Base-by-base conservation (phyloP, 768 basidiomycete genomes). In the Pulveroboletus sp. region DNA sequence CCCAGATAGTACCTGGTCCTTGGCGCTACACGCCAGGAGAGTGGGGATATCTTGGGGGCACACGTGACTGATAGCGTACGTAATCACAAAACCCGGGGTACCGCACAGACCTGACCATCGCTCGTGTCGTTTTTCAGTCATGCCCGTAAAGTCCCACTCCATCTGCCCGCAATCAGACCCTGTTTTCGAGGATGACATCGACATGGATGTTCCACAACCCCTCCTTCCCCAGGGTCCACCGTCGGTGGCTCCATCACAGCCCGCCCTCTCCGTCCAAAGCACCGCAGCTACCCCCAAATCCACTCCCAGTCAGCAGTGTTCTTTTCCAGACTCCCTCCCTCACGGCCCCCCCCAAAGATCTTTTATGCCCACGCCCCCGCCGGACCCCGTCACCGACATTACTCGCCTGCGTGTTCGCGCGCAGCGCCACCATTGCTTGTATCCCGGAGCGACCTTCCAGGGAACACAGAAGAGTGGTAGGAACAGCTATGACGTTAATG, bases 391-490 rank as follows among this genome's bases (percentile, higher is more conserved):
- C 32, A 66, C 75, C 51, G 89, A 92, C 65, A 86, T 92, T 53
- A 89, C 89, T 43, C 84, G 80, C 18, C 67, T 91, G 42, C 84
- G 88, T 36, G 78, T 89, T 33, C 80, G 84, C 42, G 77, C 84
- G 17, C 82, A 82, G 56, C 79, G 77, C 11, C 85, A 87, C 62
- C 81, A 86, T 57, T 89, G 86, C 65, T 75, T 91, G 9, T 90
- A 93, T 69, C 87, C 94, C 28, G 95, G 95, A 3, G 86, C 91
- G 36, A 76, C 80, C 14, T 98, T 94, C 67, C 77, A 82, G 52
- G 95, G 95, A 3, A 93, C 90, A 0, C 95, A 98, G 72, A 92
- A 93, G 72, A 89, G 86, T 55, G 95, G 94, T 4, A 79, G 92
- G 58, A 94, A 89, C 65, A 89, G 86, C 63, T 97, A 97, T 74